A percentile compares a stretch with the other conserved stretches of the same genome.
Evolutionary conservation across 2,329 filamentous ascomycete genomes (phyloP).

Genomic region (Ustulina deusta): DNA sequence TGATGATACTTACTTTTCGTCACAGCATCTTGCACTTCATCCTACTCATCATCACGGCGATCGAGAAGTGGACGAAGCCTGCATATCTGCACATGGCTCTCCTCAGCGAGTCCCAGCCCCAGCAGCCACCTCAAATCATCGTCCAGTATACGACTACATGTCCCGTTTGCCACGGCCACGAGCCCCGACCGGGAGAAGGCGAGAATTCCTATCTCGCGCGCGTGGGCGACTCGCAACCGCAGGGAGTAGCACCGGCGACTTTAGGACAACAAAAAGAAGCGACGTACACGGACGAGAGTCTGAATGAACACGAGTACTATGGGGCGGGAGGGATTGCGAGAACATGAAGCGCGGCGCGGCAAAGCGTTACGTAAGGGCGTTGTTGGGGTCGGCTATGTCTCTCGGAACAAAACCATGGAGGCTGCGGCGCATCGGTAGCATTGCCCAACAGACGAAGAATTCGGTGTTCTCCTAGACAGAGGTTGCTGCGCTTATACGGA

Average conservation of each 20-base stretch:
- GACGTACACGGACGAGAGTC: background rate
- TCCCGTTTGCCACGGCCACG: constrained; percentile 26
- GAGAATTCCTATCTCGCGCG: constrained; percentile 18
- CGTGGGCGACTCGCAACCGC: constrained; percentile 35
- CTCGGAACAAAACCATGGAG: background rate
- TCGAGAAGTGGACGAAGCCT: constrained; percentile 33
- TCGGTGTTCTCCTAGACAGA: background rate
- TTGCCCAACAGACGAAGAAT: background rate
- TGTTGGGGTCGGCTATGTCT: background rate
- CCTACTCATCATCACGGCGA: constrained; percentile 19
- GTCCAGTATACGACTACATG: constrained; percentile 34
- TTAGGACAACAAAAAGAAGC: constrained; percentile 5
- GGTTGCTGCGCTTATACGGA: background rate
- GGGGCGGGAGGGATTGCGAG: background rate
- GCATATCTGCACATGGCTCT: background rate
- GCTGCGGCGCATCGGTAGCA: background rate
- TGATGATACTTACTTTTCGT: constrained; percentile 1
- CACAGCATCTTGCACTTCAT: constrained; percentile 21
- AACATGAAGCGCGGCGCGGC: background rate
- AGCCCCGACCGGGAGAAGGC: constrained; percentile 22
- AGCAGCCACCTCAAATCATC: constrained; percentile 29
- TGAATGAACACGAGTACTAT: background rate
- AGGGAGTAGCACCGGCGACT: constrained; percentile 31
- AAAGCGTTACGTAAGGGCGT: background rate
- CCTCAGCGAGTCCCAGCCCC: constrained; percentile 13